These are phyloP conservation scores for Xylariaceae sp. DNA, from an alignment of 2,329 filamentous ascomycete genomes.

Conservation along the genomic window DNA sequence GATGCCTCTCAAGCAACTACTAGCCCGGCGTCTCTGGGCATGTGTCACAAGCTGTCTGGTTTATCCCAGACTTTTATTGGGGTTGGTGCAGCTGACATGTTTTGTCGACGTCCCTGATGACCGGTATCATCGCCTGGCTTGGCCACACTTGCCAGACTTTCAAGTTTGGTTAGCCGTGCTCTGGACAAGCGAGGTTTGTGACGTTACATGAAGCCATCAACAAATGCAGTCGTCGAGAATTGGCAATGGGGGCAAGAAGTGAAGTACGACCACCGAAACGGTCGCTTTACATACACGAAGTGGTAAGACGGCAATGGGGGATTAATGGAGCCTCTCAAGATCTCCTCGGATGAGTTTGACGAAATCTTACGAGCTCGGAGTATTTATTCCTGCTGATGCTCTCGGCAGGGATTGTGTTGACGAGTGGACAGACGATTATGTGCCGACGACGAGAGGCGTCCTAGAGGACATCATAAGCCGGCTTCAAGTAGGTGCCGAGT, in stretches of 20 bases:
- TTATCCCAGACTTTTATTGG: constrained; percentile 5
- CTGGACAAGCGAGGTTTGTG: constrained; percentile 15
- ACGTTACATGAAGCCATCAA: constrained; percentile 27
- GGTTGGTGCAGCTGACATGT: constrained; percentile 29
- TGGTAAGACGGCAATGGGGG: constrained; percentile 1
- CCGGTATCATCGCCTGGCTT: constrained; percentile 20
- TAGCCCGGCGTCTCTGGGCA: constrained; percentile 11
- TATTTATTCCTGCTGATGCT: too few relatives aligned
- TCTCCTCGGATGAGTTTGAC: constrained; percentile 3
- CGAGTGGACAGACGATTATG: background rate
- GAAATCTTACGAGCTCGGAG: background rate
- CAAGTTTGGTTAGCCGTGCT: constrained; percentile 1
- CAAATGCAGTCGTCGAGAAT: constrained; percentile 6
- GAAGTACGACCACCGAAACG: constrained; percentile 1
- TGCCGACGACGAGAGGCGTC: background rate
- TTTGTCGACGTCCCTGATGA: background rate
- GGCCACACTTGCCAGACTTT: constrained; percentile 13
- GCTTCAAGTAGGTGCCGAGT: too few relatives aligned
- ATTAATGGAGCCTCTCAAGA: constrained; percentile 6
- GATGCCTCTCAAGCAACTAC: constrained; percentile 9
- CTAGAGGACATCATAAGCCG: background rate
- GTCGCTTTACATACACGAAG: background rate
- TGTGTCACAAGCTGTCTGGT: constrained; percentile 15
- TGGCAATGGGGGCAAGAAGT: background rate
- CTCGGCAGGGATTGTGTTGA: constrained; percentile 7